Base-by-base conservation (phyloP, 2,329 filamentous ascomycete species). In the Trichophyton rubrum region DNA sequence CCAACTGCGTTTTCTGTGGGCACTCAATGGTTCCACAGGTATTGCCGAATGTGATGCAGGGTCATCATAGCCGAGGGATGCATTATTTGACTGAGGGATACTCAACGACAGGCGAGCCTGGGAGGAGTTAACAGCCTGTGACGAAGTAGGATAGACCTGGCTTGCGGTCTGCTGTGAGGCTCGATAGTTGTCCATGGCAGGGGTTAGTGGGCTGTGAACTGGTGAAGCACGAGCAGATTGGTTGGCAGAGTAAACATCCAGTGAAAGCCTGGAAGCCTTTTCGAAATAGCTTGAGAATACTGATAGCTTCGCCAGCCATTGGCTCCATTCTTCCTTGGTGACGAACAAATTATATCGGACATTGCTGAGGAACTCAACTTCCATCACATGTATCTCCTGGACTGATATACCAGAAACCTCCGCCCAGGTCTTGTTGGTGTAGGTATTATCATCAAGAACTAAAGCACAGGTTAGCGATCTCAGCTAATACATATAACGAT, bases 391-490 rank as follows among this genome's bases (percentile, higher is more conserved):
- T 58, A 99, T 96, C 74, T 99, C 93, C 63, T 87, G 85, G 11
- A 97, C 92, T 1, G 89, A 85, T 63, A 99, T 96, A 51, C 89
- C 88, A 0, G 93, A 97, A 9, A 99, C 93, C 68, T 99, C 93
- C 1, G 92, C 93, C 93, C 93, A 99, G 0, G 93, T 99, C 79
- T 97, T 96, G 78, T 99, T 99, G 41, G 93, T 97, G 75, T 99
- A 99, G 0, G 93, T 97, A 73, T 97, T 99, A 73, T 99, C 93
- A 71, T 99, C 93, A 68, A 99, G 78, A 71, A 97, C 86, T 89
- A 62, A 35, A 63, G 56, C 58, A 55, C 64, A n/a, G 62, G 47
- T 13, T 40, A 15, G 6, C 5, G 35, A 49, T 8, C 3, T 22
- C 1, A 51, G 43, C 9, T 13, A 30, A n/a, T 35, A 35, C 5